Base-by-base conservation (phyloP, 768 basidiomycete species). In the Russula griseocarnosa region DNA sequence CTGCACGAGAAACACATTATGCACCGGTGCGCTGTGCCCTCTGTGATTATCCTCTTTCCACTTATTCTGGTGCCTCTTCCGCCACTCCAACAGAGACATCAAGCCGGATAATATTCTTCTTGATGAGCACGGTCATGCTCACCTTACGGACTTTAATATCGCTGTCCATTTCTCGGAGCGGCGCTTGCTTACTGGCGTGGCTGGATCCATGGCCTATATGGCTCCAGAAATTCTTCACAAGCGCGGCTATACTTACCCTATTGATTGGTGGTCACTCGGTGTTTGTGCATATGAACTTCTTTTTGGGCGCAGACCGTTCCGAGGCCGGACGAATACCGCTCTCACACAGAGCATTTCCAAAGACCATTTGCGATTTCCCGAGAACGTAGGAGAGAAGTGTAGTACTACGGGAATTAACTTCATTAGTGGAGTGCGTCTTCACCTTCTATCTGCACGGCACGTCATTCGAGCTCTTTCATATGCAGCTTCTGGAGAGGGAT, bases 141-240 rank as follows among this genome's bases (percentile, higher is more conserved):
- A 99, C 74, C 79, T 99, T 66, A 98, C 90, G 0, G 96, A 99
- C 74, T 97, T 99, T 76, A 99, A 99, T 74, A 99, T 99, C 63
- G 96, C 96, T 18, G 94, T 98, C 8, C 96, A 99, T 74, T 98
- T 91, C 72, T 86, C 88, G 5, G 94, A 97, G 62, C 83, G 91
- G 61, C 83, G 88, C 62, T 76, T 94, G 38, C 75, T 90, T 28
- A 94, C 90, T 14, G 94, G 94, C 26, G 90, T 99, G 0, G 96
- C 96, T 26, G 96, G 96, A 10, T 96, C 93, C 57, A 96, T 98
- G 95, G 96, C 96, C 3, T 99, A 99, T 74, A 99, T 99, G 96
- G 95, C 89, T 47, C 88, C 88, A 3, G 87, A 90, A 85, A 96
- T 99, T 52, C 79, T 99, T 47, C 80, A 86, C 51, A 97, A 97